Conservation (phyloP, 2,329 filamentous ascomycete species). For the Sordariomycetes sp. region DNA sequence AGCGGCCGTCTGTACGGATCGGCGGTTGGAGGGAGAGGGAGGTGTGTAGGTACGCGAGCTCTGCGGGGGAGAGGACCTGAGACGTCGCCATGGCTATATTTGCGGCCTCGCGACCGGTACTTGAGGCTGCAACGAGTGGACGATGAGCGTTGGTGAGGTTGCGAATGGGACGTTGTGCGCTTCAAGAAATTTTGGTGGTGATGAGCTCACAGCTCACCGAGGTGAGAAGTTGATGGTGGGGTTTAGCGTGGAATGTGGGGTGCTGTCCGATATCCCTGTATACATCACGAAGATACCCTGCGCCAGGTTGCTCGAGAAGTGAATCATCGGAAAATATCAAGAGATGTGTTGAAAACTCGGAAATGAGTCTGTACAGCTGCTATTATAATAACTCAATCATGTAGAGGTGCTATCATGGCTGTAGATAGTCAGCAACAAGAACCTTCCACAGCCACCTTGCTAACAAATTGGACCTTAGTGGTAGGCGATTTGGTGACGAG, state of each 20-base stretch:
- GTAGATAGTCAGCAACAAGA: too few species aligned
- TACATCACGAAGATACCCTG: too few species aligned
- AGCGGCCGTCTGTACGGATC: conserved; percentile 80
- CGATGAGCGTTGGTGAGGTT: neutral
- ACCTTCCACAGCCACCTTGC: too few species aligned
- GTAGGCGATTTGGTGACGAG: too few species aligned
- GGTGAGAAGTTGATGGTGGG: conserved; percentile 11
- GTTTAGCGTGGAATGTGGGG: conserved; percentile 8
- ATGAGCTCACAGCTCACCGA: conserved; percentile 14
- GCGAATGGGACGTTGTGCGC: neutral
- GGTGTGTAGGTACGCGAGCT: conserved; percentile 89
- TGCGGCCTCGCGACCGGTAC: neutral
- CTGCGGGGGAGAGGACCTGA: conserved; percentile 76
- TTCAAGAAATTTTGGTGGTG: conserved; percentile 4
- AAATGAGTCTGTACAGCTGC: too few species aligned
- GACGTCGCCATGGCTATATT: conserved; percentile 51
- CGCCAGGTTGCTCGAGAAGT: too few species aligned
- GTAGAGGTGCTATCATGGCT: too few species aligned
- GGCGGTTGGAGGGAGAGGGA: conserved; percentile 75
- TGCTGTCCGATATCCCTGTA: too few species aligned
- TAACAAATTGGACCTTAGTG: too few species aligned
- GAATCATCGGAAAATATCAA: too few species aligned
- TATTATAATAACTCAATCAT: too few species aligned
- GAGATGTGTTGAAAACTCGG: too few species aligned
- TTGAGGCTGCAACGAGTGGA: neutral